A percentile compares a stretch with the other conserved stretches of the same genome.
Conservation (phyloP, 495 filamentous ascomycete genomes). For the Neurospora discreta region DNA sequence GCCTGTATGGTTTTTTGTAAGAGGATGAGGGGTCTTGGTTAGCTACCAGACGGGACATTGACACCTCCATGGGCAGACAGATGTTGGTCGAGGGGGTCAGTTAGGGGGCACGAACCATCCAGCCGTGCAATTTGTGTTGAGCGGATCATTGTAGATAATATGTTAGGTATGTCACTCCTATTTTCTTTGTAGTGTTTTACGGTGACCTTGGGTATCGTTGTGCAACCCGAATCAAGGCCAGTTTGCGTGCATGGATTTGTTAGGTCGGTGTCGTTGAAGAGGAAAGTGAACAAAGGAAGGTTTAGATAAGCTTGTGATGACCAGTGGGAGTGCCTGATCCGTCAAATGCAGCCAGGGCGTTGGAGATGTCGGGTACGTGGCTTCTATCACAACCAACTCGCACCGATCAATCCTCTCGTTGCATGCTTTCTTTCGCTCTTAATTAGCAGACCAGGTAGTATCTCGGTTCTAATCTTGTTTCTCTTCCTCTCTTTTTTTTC, state of each 20-base stretch:
- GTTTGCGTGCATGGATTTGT: not conserved
- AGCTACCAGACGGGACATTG: constrained; percentile 5
- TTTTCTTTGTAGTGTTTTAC: not conserved
- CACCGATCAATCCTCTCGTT: not conserved
- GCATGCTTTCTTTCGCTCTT: not conserved
- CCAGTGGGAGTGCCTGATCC: not conserved
- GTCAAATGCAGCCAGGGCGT: not conserved
- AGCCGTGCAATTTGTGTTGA: constrained; percentile 90
- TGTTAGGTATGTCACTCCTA: not conserved
- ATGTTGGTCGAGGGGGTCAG: not conserved
- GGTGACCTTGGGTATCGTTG: not conserved
- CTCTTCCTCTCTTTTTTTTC: too few relatives aligned
- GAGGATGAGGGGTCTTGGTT: not conserved
- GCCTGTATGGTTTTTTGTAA: constrained; percentile 44
- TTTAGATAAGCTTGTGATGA: not conserved
- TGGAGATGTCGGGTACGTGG: not conserved
- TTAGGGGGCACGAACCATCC: constrained; percentile 53
- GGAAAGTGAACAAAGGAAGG: not conserved
- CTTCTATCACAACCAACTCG: not conserved
- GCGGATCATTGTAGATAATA: constrained; percentile 61
- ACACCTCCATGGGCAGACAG: not conserved
- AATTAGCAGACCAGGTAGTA: not conserved
- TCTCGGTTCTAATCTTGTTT: not conserved
- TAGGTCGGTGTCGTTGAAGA: not conserved
- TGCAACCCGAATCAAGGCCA: not conserved